Base-by-base conservation (phyloP, 2,329 filamentous ascomycete species). In the Geosmithia putterillii region DNA sequence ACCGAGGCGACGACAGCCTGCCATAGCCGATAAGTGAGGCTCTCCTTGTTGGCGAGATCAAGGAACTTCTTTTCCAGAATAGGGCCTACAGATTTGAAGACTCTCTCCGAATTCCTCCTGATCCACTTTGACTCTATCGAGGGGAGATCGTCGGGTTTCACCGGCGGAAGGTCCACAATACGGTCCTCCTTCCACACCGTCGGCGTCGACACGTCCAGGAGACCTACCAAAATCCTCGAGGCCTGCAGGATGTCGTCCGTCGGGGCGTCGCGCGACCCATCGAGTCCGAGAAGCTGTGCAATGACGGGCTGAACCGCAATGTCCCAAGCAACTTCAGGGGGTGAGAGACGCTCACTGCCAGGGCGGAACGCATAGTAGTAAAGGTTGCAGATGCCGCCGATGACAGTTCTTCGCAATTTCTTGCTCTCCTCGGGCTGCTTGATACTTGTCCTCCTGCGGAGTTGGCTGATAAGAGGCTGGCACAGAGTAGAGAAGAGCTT, bases 71-170 rank as follows among this genome's bases (percentile, higher is more conserved):
- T 70, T 59, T 78, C 74, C 3, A 87, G 60, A 18, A 81, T 66
- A 9, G 79, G 72, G 4, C 66, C 66, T 7, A 80, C 71, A 8
- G 82, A 65, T 3, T 71, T 60, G 28, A 95, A 74, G 4, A 95
- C 71, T 38, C 70, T 71, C 2, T 66, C 57, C 4, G 83, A 67
- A 47, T 86, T 86, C 46, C 76, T 81, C 43, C 90, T 77, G 12
- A 94, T 70, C 92, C 92, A 98, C 66, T 83, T 87, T 4, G 84
- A 71, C 54, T 96, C 88, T 7, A 96, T 66, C 7, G 81, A 68
- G 6, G 88, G 85, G n/a, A 98, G 67, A 46, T 95, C 87, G n/a
- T 81, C 76, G 0, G 81, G 71, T 42, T 69, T 73, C 43, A 79
- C 63, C 25, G 80, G 60, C 3, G 74, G 65, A 15, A 64, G 61